Evolutionary conservation across 2,329 filamentous ascomycete genomes (phyloP).

Genomic region (Zymoseptoria passerinii): DNA sequence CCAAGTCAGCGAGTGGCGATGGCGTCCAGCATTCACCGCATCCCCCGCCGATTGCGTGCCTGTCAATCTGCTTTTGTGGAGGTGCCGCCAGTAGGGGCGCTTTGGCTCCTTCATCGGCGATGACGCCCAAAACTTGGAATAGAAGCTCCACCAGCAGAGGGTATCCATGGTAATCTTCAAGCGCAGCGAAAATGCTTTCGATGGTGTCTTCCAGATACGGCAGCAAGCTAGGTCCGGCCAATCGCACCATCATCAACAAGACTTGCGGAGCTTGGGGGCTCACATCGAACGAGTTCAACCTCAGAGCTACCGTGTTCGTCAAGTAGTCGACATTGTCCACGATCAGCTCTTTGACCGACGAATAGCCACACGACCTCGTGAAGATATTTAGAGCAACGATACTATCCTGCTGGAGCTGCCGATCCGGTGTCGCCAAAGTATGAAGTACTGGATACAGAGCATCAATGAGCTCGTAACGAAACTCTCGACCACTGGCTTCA

Average conservation of each 20-base stretch:
- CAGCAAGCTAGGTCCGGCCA: slow-evolving; percentile 72
- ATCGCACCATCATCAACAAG: slow-evolving; percentile 82
- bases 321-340: slow-evolving; percentile 93
- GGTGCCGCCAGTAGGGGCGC: slow-evolving; percentile 42
- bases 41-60: slow-evolving; percentile 4
- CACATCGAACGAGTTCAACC: slow-evolving; percentile 85
- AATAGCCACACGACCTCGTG: slow-evolving; percentile 67
- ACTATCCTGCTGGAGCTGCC: slow-evolving; percentile 66
- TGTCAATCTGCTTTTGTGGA: slow-evolving; percentile 13
- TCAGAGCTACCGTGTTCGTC: slow-evolving; percentile 81
- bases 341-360: slow-evolving; percentile 66
- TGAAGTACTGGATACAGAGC: slow-evolving; percentile 85
- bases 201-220: slow-evolving; percentile 89
- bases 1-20: slow-evolving; percentile 39
- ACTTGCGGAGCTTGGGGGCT: slow-evolving; percentile 87
- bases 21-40: slow-evolving; percentile 16
- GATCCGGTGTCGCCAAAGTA: slow-evolving; percentile 65
- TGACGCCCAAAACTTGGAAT: slow-evolving; percentile 71
- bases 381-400: slow-evolving; percentile 74
- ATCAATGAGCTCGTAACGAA: slow-evolving; percentile 80
- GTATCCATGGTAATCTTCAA: slow-evolving; percentile 96
- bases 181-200: slow-evolving; percentile 78
- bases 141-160: slow-evolving; percentile 74
- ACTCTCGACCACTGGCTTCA: slow-evolving; percentile 54
- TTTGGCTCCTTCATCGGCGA: slow-evolving; percentile 73